Evolutionary conservation across 1,284 basidiomycete genomes (phyloP), one percentile per base, ranked within the genome.

Genomic region (Ustilago loliicola): DNA sequence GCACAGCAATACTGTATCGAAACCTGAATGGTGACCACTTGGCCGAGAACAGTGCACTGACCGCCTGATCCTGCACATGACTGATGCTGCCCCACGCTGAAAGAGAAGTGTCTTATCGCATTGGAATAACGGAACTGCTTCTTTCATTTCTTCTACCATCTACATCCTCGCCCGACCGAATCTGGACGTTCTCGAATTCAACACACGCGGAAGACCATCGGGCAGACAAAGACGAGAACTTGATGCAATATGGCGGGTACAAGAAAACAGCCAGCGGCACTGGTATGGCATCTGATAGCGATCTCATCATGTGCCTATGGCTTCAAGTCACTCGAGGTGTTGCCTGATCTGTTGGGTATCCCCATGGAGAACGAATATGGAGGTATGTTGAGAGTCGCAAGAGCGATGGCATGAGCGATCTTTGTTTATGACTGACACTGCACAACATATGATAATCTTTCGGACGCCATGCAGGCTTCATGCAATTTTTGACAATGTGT

Each of bases 401-500:
- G n/a, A 30, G 8, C 13, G 7, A 51, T 13, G 25, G 9, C 15
- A 38, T 29, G 6, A 21, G 40, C 13, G 13, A 40, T 40, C 1
- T 10, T 19, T 23, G 13, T 10, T 27, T n/a, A 40, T 11, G 40
- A 3, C 5, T 23, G 25, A 47, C 29, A 21, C n/a, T 50, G 32
- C 42, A 40, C 25, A 48, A 29, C 25, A 4, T 3, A 1, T 8
- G n/a, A 8, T 27, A 10, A 6, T 30, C 5, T 17, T 50, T 48
- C 27, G n/a, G n/a, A n/a, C 30, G 23, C 34, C 23, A 11, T 19
- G 25, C 30, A 74, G 73, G 74, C 9, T 59, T 59, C 30, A 38
- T 66, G 50, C 75, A 77, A 34, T 79, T 71, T 50, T 40, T 79
- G 32, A 79, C 77, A 15, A 72, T 79, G 54, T 72, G 68, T 32